These are phyloP conservation scores for Populus davidiana DNA, from an alignment of 345 rosid genomes.

Conservation along the genomic window DNA sequence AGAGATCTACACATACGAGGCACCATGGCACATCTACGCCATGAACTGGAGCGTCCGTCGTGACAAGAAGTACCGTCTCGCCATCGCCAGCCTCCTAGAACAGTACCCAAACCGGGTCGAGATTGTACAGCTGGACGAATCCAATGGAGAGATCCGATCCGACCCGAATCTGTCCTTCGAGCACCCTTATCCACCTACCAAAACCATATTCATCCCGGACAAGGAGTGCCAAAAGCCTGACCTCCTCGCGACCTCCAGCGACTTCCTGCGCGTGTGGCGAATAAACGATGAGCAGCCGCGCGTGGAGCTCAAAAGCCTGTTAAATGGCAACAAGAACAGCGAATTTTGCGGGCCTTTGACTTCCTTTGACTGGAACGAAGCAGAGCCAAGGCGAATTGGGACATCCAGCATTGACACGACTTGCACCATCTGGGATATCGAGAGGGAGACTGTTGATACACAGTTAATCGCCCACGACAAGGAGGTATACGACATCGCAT, in stretches of 20 bases:
- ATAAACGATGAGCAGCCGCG: slow-evolving; percentile 59
- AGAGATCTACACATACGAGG: slow-evolving; percentile 95
- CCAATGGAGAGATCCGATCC: slow-evolving; percentile 91
- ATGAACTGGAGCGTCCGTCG: slow-evolving; percentile 99
- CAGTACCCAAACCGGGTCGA: slow-evolving; percentile 74
- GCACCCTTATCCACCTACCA: slow-evolving; percentile 88
- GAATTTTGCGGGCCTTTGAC: slow-evolving; percentile 91
- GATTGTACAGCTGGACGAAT: slow-evolving; percentile 92
- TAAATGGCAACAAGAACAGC: slow-evolving; percentile 83
- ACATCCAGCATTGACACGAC: slow-evolving; percentile 91
- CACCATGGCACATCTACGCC: slow-evolving; percentile 97
- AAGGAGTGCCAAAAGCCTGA: slow-evolving; percentile 86
- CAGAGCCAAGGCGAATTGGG: slow-evolving; percentile 86
- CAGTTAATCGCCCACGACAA: slow-evolving; percentile 96
- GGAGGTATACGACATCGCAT: slow-evolving; percentile 94
- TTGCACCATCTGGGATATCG: slow-evolving; percentile 95
- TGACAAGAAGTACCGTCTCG: slow-evolving; percentile 92
- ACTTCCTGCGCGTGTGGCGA: slow-evolving; percentile 87
- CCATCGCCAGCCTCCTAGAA: slow-evolving; percentile 87
- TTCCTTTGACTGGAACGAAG: slow-evolving; percentile 95
- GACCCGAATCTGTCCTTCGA: slow-evolving; percentile 86
- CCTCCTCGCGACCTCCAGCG: slow-evolving; percentile 89
- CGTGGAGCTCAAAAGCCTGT: slow-evolving; percentile 70
- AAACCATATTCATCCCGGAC: slow-evolving; percentile 86
- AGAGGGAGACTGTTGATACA: slow-evolving; percentile 81